Evolutionary conservation across 495 filamentous ascomycete genomes (phyloP).

Genomic region (Evernia prunastri): DNA sequence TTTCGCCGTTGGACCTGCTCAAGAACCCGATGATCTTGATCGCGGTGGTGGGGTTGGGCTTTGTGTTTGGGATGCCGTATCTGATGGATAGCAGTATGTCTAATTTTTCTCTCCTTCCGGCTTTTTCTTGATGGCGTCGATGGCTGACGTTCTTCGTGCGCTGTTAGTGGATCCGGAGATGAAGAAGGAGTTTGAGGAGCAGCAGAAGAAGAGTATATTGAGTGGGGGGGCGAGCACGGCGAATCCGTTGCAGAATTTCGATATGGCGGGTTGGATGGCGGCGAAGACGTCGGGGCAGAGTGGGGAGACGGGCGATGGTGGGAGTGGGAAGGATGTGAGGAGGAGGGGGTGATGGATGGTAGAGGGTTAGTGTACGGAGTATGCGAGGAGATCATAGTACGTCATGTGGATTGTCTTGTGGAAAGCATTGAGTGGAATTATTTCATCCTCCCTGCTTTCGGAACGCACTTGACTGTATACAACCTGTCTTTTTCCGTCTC

Average conservation of each 20-base stretch:
- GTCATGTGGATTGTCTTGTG: background rate
- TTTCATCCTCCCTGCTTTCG: too few species aligned
- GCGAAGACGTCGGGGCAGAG: conserved; percentile 38
- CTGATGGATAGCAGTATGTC: conserved; percentile 85
- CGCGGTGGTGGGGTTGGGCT: conserved; percentile 66
- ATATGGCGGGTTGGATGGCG: conserved; percentile 81
- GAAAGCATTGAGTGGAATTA: too few species aligned
- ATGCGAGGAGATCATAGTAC: background rate
- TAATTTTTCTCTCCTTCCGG: background rate
- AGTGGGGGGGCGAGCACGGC: conserved; percentile 29
- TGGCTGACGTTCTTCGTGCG: background rate
- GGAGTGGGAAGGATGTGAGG: conserved; percentile 34
- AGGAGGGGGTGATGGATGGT: conserved; percentile 31
- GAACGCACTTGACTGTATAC: too few species aligned
- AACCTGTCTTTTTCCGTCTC: too few species aligned
- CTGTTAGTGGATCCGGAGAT: conserved; percentile 89
- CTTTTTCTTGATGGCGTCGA: background rate
- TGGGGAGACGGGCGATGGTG: conserved; percentile 28
- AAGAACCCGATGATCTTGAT: conserved; percentile 95
- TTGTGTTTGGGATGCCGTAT: conserved; percentile 89
- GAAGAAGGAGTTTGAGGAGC: conserved; percentile 83
- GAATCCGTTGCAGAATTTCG: conserved; percentile 64
- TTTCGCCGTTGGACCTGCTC: conserved; percentile 62
- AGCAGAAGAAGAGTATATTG: conserved; percentile 69
- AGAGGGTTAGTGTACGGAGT: background rate